phyloP scores from a whole-genome alignment of 2,329 filamentous ascomycete species.

The Eutypa lata region DNA sequence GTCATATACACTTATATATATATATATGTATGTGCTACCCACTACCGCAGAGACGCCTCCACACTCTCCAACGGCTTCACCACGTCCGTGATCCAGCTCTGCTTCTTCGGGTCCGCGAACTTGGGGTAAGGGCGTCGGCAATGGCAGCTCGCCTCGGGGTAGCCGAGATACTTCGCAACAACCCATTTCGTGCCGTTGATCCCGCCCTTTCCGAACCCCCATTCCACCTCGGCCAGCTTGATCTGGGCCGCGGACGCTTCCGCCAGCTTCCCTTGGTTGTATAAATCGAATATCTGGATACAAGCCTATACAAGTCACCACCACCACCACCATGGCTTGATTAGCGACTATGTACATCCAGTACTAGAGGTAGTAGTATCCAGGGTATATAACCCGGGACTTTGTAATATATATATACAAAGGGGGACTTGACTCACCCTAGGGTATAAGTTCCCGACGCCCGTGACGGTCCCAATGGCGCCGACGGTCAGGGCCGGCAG shows the following conservation, averaged over 20 bases:
- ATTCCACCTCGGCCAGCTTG: slow-evolving; percentile 50
- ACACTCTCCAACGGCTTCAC: slow-evolving; percentile 6
- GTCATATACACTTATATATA: too few relatives aligned
- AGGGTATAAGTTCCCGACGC: slow-evolving; percentile 15
- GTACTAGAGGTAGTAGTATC: too few relatives aligned
- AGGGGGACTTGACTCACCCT: slow-evolving; percentile 35
- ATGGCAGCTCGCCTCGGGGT: slow-evolving; percentile 46
- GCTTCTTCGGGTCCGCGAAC: slow-evolving; percentile 43
- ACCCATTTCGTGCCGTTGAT: slow-evolving; percentile 61
- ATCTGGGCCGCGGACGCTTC: slow-evolving; percentile 49
- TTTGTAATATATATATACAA: not conserved
- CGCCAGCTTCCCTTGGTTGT: slow-evolving; percentile 27
- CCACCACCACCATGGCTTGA: slow-evolving; percentile 21
- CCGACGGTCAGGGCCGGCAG: slow-evolving; percentile 28
- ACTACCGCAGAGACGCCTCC: slow-evolving; percentile 1
- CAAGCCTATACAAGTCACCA: not conserved
- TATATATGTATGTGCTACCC: not conserved
- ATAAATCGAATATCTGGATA: slow-evolving; percentile 8
- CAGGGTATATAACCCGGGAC: too few relatives aligned
- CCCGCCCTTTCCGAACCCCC: slow-evolving; percentile 55
- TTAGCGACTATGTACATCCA: slow-evolving; percentile 42
- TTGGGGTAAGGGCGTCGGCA: slow-evolving; percentile 53
- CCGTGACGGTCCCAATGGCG: slow-evolving; percentile 11
- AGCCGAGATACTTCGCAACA: slow-evolving; percentile 52
- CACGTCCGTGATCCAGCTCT: slow-evolving; percentile 35